Percentiles rank a stretch among this genome's conserved stretches.
phyloP scores from a whole-genome alignment of 2,329 filamentous ascomycete genomes.

The Xylariomycetidae sp. region DNA sequence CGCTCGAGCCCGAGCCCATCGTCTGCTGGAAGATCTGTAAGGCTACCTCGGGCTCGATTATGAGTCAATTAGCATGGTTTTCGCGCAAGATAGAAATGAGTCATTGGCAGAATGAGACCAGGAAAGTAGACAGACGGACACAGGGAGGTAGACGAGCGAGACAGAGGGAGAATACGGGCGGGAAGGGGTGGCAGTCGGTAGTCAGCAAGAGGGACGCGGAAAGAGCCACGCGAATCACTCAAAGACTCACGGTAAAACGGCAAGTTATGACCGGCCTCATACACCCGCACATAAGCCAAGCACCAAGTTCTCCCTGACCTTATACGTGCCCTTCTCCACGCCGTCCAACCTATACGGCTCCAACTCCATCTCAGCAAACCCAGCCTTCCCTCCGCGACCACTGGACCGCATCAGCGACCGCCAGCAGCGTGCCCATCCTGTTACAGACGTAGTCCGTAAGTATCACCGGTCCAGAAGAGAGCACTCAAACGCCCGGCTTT shows the following conservation, averaged over 20 bases:
- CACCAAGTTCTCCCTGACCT: conserved; percentile 44
- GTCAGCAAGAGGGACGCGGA: background rate
- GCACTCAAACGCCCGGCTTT: conserved; percentile 44
- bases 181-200: too few relatives aligned
- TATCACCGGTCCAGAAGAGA: conserved; percentile 52
- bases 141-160: too few relatives aligned
- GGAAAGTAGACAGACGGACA: too few relatives aligned
- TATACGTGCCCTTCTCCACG: conserved; percentile 42
- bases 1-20: too few relatives aligned
- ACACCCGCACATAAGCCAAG: conserved; percentile 45
- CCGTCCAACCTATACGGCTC: conserved; percentile 45
- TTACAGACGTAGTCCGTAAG: conserved; percentile 58
- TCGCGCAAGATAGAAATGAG: too few relatives aligned
- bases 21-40: conserved; percentile 11
- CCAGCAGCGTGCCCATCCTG: conserved; percentile 47
- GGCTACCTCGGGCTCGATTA: conserved; percentile 10
- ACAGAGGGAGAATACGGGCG: too few relatives aligned
- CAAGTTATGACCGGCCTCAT: conserved; percentile 39
- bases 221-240: background rate
- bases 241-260: conserved; percentile 38
- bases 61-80: too few relatives aligned
- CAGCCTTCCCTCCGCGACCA: conserved; percentile 33
- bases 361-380: conserved; percentile 35
- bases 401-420: conserved; percentile 40
- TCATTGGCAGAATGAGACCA: too few relatives aligned